A percentile compares a stretch with the other conserved stretches of the same genome.
phyloP scores from a whole-genome alignment of 2,329 filamentous ascomycete genomes.

The Coniella vitis region DNA sequence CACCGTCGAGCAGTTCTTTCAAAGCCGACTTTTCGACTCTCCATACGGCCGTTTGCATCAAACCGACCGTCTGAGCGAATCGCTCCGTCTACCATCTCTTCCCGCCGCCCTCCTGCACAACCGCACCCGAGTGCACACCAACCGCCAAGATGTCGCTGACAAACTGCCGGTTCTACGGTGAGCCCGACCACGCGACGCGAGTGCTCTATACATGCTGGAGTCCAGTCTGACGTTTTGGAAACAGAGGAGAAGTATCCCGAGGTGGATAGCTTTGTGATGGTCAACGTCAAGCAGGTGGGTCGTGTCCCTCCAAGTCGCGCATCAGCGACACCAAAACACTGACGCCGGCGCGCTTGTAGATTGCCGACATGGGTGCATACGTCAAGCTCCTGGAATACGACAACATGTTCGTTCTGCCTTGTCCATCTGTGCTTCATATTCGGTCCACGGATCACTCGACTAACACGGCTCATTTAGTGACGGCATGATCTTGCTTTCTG shows the following conservation, averaged over 20 bases:
- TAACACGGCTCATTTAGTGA: constrained; percentile 38
- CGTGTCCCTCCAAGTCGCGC: neutral
- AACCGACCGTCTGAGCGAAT: constrained; percentile 3
- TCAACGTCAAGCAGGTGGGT: constrained; percentile 93
- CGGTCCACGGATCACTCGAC: neutral
- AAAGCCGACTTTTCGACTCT: neutral
- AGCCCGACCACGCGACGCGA: neutral
- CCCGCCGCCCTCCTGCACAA: constrained; percentile 4
- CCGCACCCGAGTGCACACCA: constrained; percentile 4
- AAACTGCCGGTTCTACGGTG: constrained; percentile 32
- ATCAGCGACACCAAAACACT: constrained; percentile 11
- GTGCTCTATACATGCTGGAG: constrained; percentile 14
- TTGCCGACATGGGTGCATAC: constrained; percentile 99
- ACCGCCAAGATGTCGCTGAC: constrained; percentile 31
- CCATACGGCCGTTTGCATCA: neutral
- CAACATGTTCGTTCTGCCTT: constrained; percentile 57
- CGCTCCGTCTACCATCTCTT: neutral
- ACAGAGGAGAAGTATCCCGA: constrained; percentile 67
- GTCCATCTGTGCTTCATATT: neutral
- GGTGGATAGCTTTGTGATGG: constrained; percentile 99
- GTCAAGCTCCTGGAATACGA: constrained; percentile 99
- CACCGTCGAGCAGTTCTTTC: neutral
- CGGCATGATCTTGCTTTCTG: constrained; percentile 98
- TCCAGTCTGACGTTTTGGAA: constrained; percentile 29
- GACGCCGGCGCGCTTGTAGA: constrained; percentile 43